Evolutionary conservation across 2,329 filamentous ascomycete species (phyloP).

Genomic region (Penicillium sp.): DNA sequence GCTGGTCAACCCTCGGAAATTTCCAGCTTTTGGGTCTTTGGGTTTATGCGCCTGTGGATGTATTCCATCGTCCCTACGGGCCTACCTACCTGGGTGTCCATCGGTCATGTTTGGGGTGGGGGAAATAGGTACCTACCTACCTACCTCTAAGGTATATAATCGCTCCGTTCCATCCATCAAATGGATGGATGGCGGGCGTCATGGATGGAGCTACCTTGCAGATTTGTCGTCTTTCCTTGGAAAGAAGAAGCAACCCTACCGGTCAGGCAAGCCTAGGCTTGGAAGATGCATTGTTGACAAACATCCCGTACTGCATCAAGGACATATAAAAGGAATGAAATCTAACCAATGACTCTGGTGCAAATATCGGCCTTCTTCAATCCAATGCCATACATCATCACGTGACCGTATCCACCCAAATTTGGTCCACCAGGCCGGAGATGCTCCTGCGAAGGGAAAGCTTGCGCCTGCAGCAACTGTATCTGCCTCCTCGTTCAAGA

Average conservation of each 20-base stretch:
- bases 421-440: constrained; percentile 8
- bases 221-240: background rate
- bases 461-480: constrained; percentile 13
- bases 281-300: no score
- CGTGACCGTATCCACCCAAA: constrained; percentile 9
- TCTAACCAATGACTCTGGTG: background rate
- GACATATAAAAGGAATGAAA: background rate
- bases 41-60: no score
- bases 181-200: no score
- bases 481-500: constrained; percentile 10
- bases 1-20: no score
- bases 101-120: no score
- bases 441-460: constrained; percentile 11
- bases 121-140: no score
- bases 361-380: background rate
- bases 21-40: no score
- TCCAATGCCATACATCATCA: background rate
- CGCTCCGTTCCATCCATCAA: no score
- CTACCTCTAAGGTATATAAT: no score
- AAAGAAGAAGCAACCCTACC: background rate
- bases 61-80: no score
- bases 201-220: background rate
- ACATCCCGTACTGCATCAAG: background rate
- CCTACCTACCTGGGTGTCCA: no score
- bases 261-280: no score